Evolutionary conservation across 1,284 basidiomycete species (phyloP).

Genomic region (Austroboletus olivaceoglutinosus): DNA sequence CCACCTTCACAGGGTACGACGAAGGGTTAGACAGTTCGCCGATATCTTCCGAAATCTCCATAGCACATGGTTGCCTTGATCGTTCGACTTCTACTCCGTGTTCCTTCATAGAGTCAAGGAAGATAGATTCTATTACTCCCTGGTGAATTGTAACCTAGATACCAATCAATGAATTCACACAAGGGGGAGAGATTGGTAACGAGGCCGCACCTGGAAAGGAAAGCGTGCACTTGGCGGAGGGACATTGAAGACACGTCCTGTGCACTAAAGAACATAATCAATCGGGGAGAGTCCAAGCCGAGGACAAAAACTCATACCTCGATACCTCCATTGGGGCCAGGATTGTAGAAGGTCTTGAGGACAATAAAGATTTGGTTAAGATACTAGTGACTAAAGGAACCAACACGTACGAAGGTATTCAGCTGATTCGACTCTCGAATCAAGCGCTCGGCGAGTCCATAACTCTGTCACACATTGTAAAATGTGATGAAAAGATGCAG

Average conservation of each 20-base stretch:
- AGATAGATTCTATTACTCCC: conserved; percentile 67
- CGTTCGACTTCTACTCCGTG: conserved; percentile 56
- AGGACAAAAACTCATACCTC: conserved; percentile 38
- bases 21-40: conserved; percentile 41
- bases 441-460: background rate
- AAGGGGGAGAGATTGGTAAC: background rate
- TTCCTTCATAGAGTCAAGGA: conserved; percentile 56
- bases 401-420: background rate
- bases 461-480: background rate
- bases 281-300: background rate
- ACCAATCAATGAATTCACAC: background rate
- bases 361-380: too few relatives aligned
- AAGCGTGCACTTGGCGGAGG: conserved; percentile 57
- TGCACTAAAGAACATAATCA: conserved; percentile 42
- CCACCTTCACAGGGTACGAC: conserved; percentile 55
- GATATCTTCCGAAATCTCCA: conserved; percentile 48
- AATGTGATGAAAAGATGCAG: background rate
- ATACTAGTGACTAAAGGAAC: conserved; percentile 34
- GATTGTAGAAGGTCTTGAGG: conserved; percentile 67
- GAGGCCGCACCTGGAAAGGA: conserved; percentile 53
- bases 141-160: conserved; percentile 65
- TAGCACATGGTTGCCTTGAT: conserved; percentile 50
- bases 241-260: conserved; percentile 58
- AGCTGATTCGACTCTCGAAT: background rate
- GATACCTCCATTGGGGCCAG: conserved; percentile 51